Percentiles rank a stretch among this genome's conserved stretches.
Evolutionary conservation across 768 basidiomycete genomes (phyloP).

Genomic region (Megacollybia marginata): DNA sequence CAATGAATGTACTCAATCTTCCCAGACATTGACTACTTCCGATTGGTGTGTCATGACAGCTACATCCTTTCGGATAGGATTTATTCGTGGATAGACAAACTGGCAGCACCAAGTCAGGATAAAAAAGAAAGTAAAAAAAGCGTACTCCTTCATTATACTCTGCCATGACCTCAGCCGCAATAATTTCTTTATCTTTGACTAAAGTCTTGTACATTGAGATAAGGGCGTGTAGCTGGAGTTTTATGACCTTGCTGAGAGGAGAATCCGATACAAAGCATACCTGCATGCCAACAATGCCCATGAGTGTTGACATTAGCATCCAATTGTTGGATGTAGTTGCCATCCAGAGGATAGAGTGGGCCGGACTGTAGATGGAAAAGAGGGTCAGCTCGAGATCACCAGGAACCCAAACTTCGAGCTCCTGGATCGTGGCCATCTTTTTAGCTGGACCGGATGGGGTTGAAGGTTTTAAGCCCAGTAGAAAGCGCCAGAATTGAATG

Average conservation of each 20-base stretch:
- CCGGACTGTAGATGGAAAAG: slow-evolving; percentile 74
- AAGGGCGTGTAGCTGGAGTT: slow-evolving; percentile 38
- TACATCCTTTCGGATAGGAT: slow-evolving; percentile 69
- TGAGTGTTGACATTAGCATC: slow-evolving; percentile 62
- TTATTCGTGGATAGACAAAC: slow-evolving; percentile 82
- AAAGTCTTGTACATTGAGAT: slow-evolving; percentile 53
- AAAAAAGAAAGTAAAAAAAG: slow-evolving; percentile 3
- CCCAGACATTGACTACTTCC: slow-evolving; percentile 62
- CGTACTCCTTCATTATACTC: slow-evolving; percentile 78
- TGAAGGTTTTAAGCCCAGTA: slow-evolving; percentile 53
- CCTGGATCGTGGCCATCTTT: slow-evolving; percentile 54
- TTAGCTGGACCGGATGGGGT: slow-evolving; percentile 25
- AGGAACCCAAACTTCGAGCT: slow-evolving; percentile 74
- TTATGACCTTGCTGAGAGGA: neutral
- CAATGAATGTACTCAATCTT: slow-evolving; percentile 10
- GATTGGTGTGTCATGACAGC: slow-evolving; percentile 83
- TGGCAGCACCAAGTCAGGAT: slow-evolving; percentile 18
- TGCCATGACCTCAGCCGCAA: slow-evolving; percentile 74
- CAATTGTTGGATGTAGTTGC: slow-evolving; percentile 66
- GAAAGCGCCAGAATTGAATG: slow-evolving; percentile 55
- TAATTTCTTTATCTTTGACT: slow-evolving; percentile 67
- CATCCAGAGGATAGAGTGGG: slow-evolving; percentile 68
- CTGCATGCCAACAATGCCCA: slow-evolving; percentile 61
- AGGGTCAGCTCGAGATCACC: slow-evolving; percentile 62
- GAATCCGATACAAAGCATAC: slow-evolving; percentile 23